phyloP scores from a whole-genome alignment of 345 rosid genomes.

The Eucalyptus virginea region DNA sequence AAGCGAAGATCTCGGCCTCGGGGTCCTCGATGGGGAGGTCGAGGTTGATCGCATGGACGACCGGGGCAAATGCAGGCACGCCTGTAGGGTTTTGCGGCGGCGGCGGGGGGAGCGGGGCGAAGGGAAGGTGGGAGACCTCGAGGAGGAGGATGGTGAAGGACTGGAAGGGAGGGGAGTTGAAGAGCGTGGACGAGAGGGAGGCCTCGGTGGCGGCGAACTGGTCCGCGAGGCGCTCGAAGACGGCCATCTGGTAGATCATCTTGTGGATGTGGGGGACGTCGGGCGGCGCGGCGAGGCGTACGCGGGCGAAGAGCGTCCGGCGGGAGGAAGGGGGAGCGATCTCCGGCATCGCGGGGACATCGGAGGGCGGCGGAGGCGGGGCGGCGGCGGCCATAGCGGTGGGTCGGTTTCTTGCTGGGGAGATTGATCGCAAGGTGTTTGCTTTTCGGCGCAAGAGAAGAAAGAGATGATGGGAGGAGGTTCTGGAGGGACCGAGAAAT shows the following conservation, averaged over 20 bases:
- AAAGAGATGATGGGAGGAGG: background rate
- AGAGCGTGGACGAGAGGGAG: slow-evolving; percentile 62
- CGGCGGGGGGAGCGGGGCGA: background rate
- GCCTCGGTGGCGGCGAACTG: slow-evolving; percentile 74
- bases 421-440: background rate
- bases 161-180: slow-evolving; percentile 59
- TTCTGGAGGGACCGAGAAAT: background rate
- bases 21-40: slow-evolving; percentile 50
- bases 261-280: slow-evolving; percentile 87
- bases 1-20: slow-evolving; percentile 29
- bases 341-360: slow-evolving; percentile 34
- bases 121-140: slow-evolving; percentile 50
- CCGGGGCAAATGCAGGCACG: slow-evolving; percentile 18
- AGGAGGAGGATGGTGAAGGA: slow-evolving; percentile 82
- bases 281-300: slow-evolving; percentile 71
- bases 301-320: slow-evolving; percentile 57
- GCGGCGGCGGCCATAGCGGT: slow-evolving; percentile 77
- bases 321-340: slow-evolving; percentile 31
- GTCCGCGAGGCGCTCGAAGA: slow-evolving; percentile 62
- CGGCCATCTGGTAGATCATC: slow-evolving; percentile 83
- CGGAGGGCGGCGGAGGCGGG: slow-evolving; percentile 79
- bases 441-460: background rate
- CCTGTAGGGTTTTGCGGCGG: background rate
- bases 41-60: slow-evolving; percentile 16
- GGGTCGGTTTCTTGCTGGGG: background rate